Percentiles rank a stretch among this genome's conserved stretches.
phyloP scores from a whole-genome alignment of 139 green algal species.

The Picochlorum sp. region DNA sequence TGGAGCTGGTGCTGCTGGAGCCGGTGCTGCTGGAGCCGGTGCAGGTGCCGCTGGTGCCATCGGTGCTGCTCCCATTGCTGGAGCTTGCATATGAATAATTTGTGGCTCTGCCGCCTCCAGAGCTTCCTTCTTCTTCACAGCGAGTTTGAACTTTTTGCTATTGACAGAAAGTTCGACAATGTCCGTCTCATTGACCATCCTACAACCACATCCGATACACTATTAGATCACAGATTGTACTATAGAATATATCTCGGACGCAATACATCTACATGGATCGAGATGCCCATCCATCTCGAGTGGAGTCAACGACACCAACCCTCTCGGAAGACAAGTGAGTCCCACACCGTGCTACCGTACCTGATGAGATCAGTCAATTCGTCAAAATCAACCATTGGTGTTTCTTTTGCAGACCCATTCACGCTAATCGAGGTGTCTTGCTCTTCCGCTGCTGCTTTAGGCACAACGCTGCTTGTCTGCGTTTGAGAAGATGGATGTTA shows the following conservation, averaged over 20 bases:
- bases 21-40: conserved; percentile 26
- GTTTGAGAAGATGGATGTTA: neutral
- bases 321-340: neutral
- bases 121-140: conserved; percentile 81
- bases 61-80: conserved; percentile 5
- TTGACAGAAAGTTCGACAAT: conserved; percentile 94
- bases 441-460: conserved; percentile 19
- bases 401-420: conserved; percentile 29
- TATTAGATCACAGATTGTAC: neutral
- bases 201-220: conserved; percentile 22
- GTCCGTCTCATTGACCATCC: conserved; percentile 88
- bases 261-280: neutral
- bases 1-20: conserved; percentile 37
- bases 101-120: conserved; percentile 43
- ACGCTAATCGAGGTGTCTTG: conserved; percentile 18
- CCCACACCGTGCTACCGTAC: conserved; percentile 18
- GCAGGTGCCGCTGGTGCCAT: conserved; percentile 10
- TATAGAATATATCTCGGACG: neutral
- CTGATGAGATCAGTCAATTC: conserved; percentile 75
- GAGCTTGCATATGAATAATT: conserved; percentile 18
- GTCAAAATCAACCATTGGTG: conserved; percentile 62
- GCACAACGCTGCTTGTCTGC: conserved; percentile 1
- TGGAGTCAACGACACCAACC: neutral
- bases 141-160: conserved; percentile 82
- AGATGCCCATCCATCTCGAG: neutral